A percentile compares a stretch with the other conserved stretches of the same genome.
These are phyloP conservation scores for Kokia cookei DNA, from an alignment of 441 rosid species.

Conservation along the genomic window DNA sequence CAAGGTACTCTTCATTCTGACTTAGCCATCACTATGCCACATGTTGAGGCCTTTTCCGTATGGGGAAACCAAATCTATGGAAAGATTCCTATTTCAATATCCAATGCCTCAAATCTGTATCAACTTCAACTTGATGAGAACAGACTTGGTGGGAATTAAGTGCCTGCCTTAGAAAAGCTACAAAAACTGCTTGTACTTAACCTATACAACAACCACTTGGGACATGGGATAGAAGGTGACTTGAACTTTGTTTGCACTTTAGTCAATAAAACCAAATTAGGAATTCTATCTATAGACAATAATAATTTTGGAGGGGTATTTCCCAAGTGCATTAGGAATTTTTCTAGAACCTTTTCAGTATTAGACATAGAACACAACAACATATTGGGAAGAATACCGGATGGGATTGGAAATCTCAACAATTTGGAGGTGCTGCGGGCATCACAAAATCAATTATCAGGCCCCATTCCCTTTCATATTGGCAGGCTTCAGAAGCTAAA, in stretches of 20 bases:
- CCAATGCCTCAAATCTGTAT: slow-evolving; percentile 8
- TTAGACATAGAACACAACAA: not conserved
- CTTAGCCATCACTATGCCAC: slow-evolving; percentile 1
- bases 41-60: not conserved
- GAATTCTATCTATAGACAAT: accelerated
- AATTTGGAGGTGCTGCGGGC: not conserved
- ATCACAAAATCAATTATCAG: not conserved
- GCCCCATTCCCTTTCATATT: not conserved
- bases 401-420: not conserved
- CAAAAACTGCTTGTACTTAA: not conserved
- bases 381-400: slow-evolving; percentile 5
- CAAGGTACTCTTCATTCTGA: not conserved
- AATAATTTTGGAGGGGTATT: not conserved
- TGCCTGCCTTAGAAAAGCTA: not conserved
- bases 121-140: accelerated
- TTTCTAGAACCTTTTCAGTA: not conserved
- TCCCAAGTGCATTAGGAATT: not conserved
- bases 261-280: not conserved
- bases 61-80: accelerated
- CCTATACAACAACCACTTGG: not conserved
- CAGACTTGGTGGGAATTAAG: not conserved
- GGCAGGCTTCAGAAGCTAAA: not conserved
- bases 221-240: not conserved
- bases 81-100: not conserved
- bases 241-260: slow-evolving; percentile 6